phyloP scores from a whole-genome alignment of 106 monocot genomes.

The Dactylorhiza incarnata region DNA sequence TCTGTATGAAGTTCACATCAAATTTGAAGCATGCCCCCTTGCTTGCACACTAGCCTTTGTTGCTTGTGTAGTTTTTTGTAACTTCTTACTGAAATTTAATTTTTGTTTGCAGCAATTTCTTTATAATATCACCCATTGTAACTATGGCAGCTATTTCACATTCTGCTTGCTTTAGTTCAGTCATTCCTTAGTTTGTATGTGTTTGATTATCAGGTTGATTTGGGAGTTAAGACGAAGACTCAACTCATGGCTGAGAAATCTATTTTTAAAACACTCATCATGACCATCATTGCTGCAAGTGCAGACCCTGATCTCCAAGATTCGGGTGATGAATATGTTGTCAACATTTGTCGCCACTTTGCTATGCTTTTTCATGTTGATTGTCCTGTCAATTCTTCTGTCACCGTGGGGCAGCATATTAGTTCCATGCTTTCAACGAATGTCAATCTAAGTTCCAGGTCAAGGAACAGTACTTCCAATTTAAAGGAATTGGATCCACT shows the following conservation, averaged over 20 bases:
- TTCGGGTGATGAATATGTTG: conserved; percentile 66
- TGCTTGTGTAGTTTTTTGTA: background rate
- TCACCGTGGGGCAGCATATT: conserved; percentile 38
- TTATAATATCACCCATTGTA: background rate
- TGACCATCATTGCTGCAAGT: conserved; percentile 64
- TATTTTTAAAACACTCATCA: conserved; percentile 82
- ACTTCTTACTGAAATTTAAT: background rate
- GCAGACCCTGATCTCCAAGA: conserved; percentile 65
- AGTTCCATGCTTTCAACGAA: conserved; percentile 33
- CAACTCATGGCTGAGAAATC: conserved; percentile 98
- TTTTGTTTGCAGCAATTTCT: background rate
- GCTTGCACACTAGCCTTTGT: background rate
- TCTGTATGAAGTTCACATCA: background rate
- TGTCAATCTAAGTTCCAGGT: conserved; percentile 31
- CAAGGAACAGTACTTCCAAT: conserved; percentile 49
- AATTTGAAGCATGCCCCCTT: background rate
- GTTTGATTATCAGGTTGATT: conserved; percentile 58
- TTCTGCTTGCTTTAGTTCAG: conserved; percentile 1
- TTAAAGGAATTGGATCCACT: conserved; percentile 93
- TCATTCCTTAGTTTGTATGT: background rate
- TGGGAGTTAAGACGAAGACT: conserved; percentile 98
- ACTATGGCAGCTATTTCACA: background rate
- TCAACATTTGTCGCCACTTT: conserved; percentile 88
- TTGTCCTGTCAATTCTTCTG: conserved; percentile 35
- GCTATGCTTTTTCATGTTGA: conserved; percentile 99